A percentile compares a stretch with the other conserved stretches of the same genome.
phyloP scores from a whole-genome alignment of 495 filamentous ascomycete genomes.

The Penicillium coffeae region DNA sequence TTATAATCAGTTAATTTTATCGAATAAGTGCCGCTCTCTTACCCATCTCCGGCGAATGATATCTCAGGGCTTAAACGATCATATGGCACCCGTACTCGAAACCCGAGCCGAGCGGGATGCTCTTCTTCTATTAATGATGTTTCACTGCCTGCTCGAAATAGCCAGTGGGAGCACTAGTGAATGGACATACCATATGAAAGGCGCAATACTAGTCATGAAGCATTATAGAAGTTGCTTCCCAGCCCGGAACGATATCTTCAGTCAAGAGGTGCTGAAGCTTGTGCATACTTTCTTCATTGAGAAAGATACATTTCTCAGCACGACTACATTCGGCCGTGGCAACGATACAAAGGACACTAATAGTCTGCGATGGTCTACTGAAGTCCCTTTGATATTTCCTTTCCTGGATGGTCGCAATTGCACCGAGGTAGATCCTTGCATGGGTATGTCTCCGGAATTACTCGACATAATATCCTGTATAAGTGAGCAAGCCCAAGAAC shows the following conservation, averaged over 20 bases:
- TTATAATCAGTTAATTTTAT: not conserved
- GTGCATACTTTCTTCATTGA: not conserved
- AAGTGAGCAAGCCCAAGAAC: not conserved
- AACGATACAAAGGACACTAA: not conserved
- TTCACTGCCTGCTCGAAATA: not conserved
- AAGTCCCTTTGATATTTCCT: not conserved
- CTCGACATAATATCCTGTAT: not conserved
- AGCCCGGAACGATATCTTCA: not conserved
- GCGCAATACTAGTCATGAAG: not conserved
- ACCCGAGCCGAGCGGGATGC: not conserved
- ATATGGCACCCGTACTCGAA: not conserved
- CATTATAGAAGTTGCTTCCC: not conserved
- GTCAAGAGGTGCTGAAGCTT: not conserved
- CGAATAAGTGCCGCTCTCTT: not conserved
- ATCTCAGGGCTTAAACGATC: not conserved
- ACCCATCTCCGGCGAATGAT: not conserved
- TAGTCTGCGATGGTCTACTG: not conserved
- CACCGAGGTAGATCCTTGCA: not conserved
- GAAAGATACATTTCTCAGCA: not conserved
- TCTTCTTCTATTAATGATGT: not conserved
- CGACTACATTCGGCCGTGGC: not conserved
- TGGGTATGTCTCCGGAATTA: not conserved
- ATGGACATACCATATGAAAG: not conserved
- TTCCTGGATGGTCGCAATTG: not conserved
- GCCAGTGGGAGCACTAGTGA: not conserved